Percentiles rank a stretch among this genome's conserved stretches.
These are phyloP conservation scores for Pleurotus ostreatus DNA, from an alignment of 768 basidiomycete species.

Conservation along the genomic window DNA sequence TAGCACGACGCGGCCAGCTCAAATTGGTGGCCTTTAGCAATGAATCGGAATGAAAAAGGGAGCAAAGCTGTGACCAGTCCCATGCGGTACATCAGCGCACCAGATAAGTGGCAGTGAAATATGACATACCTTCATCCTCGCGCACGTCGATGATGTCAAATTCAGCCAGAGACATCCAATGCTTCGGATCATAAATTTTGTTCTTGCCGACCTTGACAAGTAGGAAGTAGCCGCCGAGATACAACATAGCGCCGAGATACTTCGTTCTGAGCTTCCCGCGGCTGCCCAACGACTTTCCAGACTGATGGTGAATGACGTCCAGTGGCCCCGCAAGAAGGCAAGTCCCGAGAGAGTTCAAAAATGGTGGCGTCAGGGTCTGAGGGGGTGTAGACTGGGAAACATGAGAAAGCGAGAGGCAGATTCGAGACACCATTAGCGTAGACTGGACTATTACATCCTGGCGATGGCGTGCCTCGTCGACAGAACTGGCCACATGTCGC, in stretches of 20 bases:
- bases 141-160: conserved; percentile 69
- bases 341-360: conserved; percentile 70
- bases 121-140: conserved; percentile 70
- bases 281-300: conserved; percentile 37
- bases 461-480: conserved; percentile 74
- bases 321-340: conserved; percentile 82
- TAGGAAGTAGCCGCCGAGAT: conserved; percentile 79
- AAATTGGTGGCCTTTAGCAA: conserved; percentile 65
- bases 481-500: conserved; percentile 69
- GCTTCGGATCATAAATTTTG: conserved; percentile 77
- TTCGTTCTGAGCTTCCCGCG: conserved; percentile 64
- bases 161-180: conserved; percentile 80
- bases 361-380: conserved; percentile 44
- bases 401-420: conserved; percentile 33
- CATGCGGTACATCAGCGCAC: conserved; percentile 6
- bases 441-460: conserved; percentile 66
- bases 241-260: conserved; percentile 90
- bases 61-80: conserved; percentile 57
- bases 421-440: conserved; percentile 63
- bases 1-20: conserved; percentile 84
- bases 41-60: conserved; percentile 78
- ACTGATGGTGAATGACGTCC: conserved; percentile 76
- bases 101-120: neutral
- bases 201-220: conserved; percentile 83
- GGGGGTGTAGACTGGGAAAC: conserved; percentile 23